Conservation (phyloP, 805 yeast genomes). For the Starmerella asiatica region DNA sequence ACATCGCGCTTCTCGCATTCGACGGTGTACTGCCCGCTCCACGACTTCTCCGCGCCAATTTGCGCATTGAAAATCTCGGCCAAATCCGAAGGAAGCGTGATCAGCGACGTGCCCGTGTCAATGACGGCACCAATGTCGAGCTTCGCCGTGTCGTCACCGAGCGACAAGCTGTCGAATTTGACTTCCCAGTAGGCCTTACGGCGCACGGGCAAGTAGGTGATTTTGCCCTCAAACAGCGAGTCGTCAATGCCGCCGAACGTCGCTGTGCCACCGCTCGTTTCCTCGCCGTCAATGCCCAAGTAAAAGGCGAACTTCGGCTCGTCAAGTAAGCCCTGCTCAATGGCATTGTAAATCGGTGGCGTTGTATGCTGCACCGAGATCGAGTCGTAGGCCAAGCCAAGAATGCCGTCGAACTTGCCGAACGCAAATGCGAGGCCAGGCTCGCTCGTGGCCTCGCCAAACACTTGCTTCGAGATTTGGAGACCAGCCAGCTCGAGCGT, state of each 20-base stretch:
- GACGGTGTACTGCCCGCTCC: conserved; percentile 93
- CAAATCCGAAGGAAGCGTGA: conserved; percentile 85
- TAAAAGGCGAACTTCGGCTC: conserved; percentile 78
- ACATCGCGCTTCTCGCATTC: conserved; percentile 77
- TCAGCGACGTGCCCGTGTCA: conserved; percentile 95
- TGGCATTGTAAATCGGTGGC: conserved; percentile 89
- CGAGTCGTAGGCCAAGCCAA: conserved; percentile 87
- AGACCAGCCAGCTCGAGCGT: conserved; percentile 69
- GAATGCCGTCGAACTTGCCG: conserved; percentile 95
- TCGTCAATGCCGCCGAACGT: conserved; percentile 91
- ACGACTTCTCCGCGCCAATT: conserved; percentile 93
- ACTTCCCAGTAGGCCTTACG: conserved; percentile 99
- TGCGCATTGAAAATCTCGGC: conserved; percentile 91
- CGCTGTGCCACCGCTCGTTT: conserved; percentile 84
- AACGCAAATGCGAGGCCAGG: conserved; percentile 97
- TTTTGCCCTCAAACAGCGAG: conserved; percentile 61
- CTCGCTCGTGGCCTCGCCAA: conserved; percentile 94
- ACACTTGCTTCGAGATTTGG: conserved; percentile 74
- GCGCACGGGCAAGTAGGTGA: conserved; percentile 94
- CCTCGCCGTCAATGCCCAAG: conserved; percentile 60
- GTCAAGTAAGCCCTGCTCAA: conserved; percentile 67
- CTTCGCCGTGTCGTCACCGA: conserved; percentile 84
- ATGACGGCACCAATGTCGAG: conserved; percentile 91
- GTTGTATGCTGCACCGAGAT: conserved; percentile 80
- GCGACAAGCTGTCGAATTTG: conserved; percentile 72